Evolutionary conservation across 345 rosid species (phyloP), one percentile per base, ranked within the genome.

Genomic region (Carallia pectinifolia): DNA sequence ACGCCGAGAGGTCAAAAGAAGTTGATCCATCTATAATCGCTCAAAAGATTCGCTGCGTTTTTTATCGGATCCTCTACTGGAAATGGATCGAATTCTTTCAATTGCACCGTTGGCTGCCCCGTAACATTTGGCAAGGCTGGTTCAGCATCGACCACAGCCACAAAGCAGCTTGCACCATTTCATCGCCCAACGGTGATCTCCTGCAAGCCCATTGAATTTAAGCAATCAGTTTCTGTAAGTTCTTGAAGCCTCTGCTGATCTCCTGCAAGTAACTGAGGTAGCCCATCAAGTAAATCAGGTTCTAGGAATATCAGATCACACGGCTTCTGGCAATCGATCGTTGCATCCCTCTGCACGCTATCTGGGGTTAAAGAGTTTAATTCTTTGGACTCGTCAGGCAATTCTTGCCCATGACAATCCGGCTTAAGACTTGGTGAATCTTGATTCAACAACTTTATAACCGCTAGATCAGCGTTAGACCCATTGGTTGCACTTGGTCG

Each of bases 381-480:
- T 4, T 53, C 54, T 5, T 58, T 54, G 18, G 50, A 38, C 39
- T 62, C 71, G 16, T 64, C 1, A 27, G 47, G 59, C 61, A 44
- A 19, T 33, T 74, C 78, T 50, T 38, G 58, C 17, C 29, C n/a
- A 16, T 37, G 56, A 53, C 75, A 63, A 8, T 62, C 76, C 30
- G 7, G 67, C 18, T 65, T 79, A 56, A 67, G 50, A 56, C 56
- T 47, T 2, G 78, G 47, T 3, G 77, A 44, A 50, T 40, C 74
- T 48, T 75, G 80, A 64, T 79, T 84, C 83, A 90, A 80, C 64
- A 82, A 92, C 60, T 82, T 89, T 72, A 92, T 90, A 53, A 76
- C 89, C 1, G 90, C 97, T 61, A 92, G 16, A 76, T 92, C 94
- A 56, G 90, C 90, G n/a, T 83, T 84, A 0, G 83, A 38, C 23